phyloP scores from a whole-genome alignment of 2,329 filamentous ascomycete genomes.

The Bimuria novae-zelandiae region DNA sequence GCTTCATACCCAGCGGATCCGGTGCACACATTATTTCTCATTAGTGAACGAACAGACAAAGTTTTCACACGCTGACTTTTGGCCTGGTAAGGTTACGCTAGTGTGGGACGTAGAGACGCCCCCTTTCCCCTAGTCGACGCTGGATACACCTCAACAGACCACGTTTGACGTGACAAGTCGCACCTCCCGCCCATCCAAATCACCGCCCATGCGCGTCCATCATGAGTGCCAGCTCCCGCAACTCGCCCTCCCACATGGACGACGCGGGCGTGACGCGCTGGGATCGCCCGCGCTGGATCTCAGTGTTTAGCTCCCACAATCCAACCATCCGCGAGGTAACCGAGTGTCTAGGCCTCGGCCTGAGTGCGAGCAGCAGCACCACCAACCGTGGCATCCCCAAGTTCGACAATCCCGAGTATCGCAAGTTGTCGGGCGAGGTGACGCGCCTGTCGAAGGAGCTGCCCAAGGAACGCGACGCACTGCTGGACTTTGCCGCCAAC shows the following conservation, averaged over 20 bases:
- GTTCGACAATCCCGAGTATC: constrained; percentile 45
- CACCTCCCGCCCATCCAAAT: neutral
- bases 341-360: constrained; percentile 41
- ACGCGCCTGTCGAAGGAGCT: constrained; percentile 43
- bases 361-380: constrained; percentile 41
- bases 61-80: constrained; percentile 3
- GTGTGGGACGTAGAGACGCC: constrained; percentile 1
- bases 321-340: constrained; percentile 46
- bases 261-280: constrained; percentile 40
- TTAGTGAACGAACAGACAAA: neutral
- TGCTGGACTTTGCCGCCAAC: constrained; percentile 45
- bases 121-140: constrained; percentile 6
- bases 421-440: constrained; percentile 43
- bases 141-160: constrained; percentile 8
- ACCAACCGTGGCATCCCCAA: constrained; percentile 46
- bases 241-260: constrained; percentile 29
- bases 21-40: too few relatives aligned
- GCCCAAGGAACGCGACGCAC: constrained; percentile 42
- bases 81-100: constrained; percentile 5
- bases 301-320: constrained; percentile 44
- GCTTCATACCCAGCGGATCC: too few relatives aligned
- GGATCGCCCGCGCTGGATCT: constrained; percentile 42
- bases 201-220: constrained; percentile 11
- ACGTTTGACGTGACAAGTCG: constrained; percentile 13
- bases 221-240: constrained; percentile 36